Base-by-base conservation (phyloP, 2,329 filamentous ascomycete species). In the Coniochaeta prunicola region DNA sequence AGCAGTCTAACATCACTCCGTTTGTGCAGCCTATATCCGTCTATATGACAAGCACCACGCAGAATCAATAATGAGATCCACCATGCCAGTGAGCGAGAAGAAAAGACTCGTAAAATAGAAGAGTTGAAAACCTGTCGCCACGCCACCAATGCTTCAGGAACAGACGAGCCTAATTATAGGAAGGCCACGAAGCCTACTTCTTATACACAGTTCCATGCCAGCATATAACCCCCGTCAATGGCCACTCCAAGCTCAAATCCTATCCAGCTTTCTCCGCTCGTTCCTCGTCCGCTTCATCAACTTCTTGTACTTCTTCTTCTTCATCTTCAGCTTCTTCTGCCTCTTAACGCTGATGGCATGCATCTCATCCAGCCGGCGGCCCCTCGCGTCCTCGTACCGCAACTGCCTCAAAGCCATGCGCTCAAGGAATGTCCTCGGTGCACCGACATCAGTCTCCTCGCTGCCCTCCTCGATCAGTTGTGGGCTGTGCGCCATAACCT, bases 231-330 rank as follows among this genome's bases (percentile, higher is more conserved):
- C 19, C 26, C n/a, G n/a, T n/a, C n/a, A n/a, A n/a, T n/a, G n/a
- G n/a, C 21, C 40, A 15, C 15, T 21, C 26, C 19, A 19, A 12
- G 19, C 45, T 75, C 78, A 85, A 63, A 83, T 77, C 69, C 86
- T 83, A 68, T 89, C 91, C 68, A 94, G 80, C 79, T 92, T 96
- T 71, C 92, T 86, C 71, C 93, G 88, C 79, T 92, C 75, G 72
- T 91, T 93, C 73, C 93, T 86, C 70, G 93, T 97, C 75, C 86
- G 84, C 81, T 89, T 90, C 90, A 96, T 92, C 66, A 97, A 80
- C 85, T 99, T 99, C 92, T 97, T 97, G 77, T 96, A 96, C 87
- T 99, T 99, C 84, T 97, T 93, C 85, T 97, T 99, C 90, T 99
- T 99, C 92, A 99, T 99, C 85, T 92, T 96, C 70, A 97, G 78